Evolutionary conservation across 768 basidiomycete genomes (phyloP).

Genomic region (Exsudoporus frostii): DNA sequence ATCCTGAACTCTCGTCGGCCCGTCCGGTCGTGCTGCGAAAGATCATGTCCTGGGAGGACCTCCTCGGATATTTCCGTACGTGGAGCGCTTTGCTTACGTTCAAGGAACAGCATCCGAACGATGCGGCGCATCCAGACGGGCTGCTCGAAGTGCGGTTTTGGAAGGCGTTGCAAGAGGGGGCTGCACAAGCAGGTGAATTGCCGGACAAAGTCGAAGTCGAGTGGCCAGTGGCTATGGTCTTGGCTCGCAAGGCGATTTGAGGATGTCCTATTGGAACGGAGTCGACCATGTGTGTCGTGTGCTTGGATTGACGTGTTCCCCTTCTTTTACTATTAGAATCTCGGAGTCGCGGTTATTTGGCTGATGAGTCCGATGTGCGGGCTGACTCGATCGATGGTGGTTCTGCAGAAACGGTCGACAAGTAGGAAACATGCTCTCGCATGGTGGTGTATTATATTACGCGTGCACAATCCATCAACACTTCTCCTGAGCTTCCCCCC

Average conservation of each 20-base stretch:
- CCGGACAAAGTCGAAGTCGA: constrained; percentile 36
- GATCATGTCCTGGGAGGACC: constrained; percentile 59
- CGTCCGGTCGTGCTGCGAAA: constrained; percentile 51
- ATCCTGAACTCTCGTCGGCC: constrained; percentile 36
- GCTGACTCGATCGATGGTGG: too few species aligned
- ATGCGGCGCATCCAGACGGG: constrained; percentile 46
- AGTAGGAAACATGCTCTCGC: too few species aligned
- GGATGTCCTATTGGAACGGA: not conserved
- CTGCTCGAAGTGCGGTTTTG: constrained; percentile 66
- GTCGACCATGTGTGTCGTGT: not conserved
- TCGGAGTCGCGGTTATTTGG: too few species aligned
- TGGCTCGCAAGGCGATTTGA: constrained; percentile 11
- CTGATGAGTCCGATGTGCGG: too few species aligned
- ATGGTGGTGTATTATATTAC: too few species aligned
- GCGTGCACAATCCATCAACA: too few species aligned
- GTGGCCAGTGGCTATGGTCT: constrained; percentile 37
- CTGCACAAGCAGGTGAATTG: constrained; percentile 20
- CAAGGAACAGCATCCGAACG: constrained; percentile 59
- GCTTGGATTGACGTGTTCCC: too few species aligned
- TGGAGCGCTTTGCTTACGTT: constrained; percentile 70
- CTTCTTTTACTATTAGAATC: too few species aligned
- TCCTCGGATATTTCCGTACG: constrained; percentile 68
- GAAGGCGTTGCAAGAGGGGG: constrained; percentile 47
- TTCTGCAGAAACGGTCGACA: too few species aligned
- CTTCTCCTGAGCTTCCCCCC: too few species aligned